phyloP scores from a whole-genome alignment of 805 yeast species.

The Clavispora fructus region DNA sequence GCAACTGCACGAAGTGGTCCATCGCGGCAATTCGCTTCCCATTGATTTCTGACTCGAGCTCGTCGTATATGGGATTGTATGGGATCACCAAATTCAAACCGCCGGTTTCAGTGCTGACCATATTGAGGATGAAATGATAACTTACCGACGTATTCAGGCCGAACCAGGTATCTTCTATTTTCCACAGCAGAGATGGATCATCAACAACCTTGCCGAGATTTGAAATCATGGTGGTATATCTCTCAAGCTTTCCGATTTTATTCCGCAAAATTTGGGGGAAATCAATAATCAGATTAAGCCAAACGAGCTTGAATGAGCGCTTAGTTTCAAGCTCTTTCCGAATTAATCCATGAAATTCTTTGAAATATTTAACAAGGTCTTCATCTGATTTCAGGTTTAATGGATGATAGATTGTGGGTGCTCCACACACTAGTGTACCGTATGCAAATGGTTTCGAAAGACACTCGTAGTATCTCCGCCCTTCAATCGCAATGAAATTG shows the following conservation, averaged over 20 bases:
- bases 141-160: constrained; percentile 4
- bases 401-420: constrained; percentile 3
- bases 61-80: constrained; percentile 5
- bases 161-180: constrained; percentile 6
- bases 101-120: constrained; percentile 7
- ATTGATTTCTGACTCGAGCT: neutral
- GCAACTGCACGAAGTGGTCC: constrained; percentile 5
- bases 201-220: constrained; percentile 9
- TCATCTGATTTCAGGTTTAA: constrained; percentile 1
- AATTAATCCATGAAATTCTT: constrained; percentile 1
- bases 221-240: constrained; percentile 6
- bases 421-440: constrained; percentile 6
- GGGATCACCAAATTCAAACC: constrained; percentile 7
- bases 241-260: neutral
- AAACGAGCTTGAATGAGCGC: constrained; percentile 1
- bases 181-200: neutral
- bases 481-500: constrained; percentile 5
- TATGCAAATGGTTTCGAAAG: constrained; percentile 4
- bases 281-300: constrained; percentile 3
- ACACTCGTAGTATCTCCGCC: constrained; percentile 5
- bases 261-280: constrained; percentile 1
- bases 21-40: constrained; percentile 2
- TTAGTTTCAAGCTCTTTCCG: constrained; percentile 1
- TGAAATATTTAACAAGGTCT: neutral
- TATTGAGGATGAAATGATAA: constrained; percentile 8